phyloP scores from a whole-genome alignment of 2,329 filamentous ascomycete genomes.

The Arthroderma uncinatum region DNA sequence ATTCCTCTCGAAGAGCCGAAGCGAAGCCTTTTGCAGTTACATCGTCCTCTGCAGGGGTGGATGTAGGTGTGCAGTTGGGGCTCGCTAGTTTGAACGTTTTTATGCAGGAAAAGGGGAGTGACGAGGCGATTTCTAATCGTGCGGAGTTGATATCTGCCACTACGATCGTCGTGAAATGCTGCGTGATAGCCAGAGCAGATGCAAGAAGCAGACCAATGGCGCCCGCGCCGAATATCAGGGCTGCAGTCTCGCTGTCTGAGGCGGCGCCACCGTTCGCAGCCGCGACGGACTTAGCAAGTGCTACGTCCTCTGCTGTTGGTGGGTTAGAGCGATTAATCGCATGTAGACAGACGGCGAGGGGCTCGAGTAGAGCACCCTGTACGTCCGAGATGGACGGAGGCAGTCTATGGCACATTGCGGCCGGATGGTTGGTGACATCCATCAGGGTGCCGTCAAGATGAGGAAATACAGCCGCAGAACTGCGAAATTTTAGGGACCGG shows the following conservation, averaged over 20 bases:
- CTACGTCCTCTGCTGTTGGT: constrained; percentile 27
- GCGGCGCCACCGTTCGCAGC: not conserved
- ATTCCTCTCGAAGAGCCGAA: constrained; percentile 20
- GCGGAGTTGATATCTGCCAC: constrained; percentile 52
- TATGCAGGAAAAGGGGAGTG: constrained; percentile 29
- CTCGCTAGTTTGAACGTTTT: constrained; percentile 14
- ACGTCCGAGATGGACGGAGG: constrained; percentile 43
- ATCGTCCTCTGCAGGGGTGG: constrained; percentile 19
- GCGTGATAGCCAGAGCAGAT: constrained; percentile 45
- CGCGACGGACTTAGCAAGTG: constrained; percentile 31
- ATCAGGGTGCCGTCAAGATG: constrained; percentile 55
- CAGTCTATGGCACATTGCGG: constrained; percentile 48
- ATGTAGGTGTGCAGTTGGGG: constrained; percentile 19
- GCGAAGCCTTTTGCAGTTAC: constrained; percentile 27
- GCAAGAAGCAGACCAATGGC: constrained; percentile 50
- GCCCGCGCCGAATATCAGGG: constrained; percentile 51
- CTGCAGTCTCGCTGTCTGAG: constrained; percentile 33
- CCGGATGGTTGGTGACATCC: constrained; percentile 51
- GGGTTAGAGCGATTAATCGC: constrained; percentile 46
- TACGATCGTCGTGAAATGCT: constrained; percentile 44
- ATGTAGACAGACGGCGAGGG: constrained; percentile 50
- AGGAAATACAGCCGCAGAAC: constrained; percentile 49
- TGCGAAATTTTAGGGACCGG: constrained; percentile 46
- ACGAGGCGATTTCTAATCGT: constrained; percentile 44
- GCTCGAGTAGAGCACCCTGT: constrained; percentile 50